Evolutionary conservation across 306 rosid genomes (phyloP).

Genomic region (Lathyrus aphaca): DNA sequence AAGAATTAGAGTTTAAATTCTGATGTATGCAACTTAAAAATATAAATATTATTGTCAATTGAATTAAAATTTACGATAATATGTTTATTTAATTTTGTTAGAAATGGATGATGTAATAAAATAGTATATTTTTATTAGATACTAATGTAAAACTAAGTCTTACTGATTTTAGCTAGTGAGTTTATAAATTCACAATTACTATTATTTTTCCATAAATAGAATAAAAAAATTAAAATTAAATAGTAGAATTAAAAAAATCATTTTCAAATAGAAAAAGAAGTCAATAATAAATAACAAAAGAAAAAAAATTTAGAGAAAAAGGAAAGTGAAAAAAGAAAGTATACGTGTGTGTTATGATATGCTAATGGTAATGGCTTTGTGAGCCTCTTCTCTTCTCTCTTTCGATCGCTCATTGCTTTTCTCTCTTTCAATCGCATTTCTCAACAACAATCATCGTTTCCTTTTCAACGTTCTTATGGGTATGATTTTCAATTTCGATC

Average conservation of each 20-base stretch:
- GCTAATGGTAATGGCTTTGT: constrained; percentile 33
- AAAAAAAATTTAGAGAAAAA: not conserved
- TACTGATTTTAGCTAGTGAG: too few species aligned
- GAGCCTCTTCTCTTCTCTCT: constrained; percentile 37
- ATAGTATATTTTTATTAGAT: too few species aligned
- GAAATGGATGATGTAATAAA: too few species aligned
- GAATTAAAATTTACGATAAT: too few species aligned
- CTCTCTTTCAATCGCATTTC: constrained; percentile 23
- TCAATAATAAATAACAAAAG: not conserved
- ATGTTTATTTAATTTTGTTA: too few species aligned
- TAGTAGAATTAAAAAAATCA: not conserved
- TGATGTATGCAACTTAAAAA: too few species aligned
- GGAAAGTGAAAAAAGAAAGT: not conserved
- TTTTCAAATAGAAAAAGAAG: not conserved
- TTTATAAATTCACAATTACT: not conserved
- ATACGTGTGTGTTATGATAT: constrained; percentile 32
- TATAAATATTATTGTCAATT: too few species aligned
- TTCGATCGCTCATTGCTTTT: constrained; percentile 1
- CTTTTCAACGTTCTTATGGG: constrained; percentile 55
- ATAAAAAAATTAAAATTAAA: not conserved
- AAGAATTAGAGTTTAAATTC: too few species aligned
- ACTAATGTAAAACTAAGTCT: too few species aligned
- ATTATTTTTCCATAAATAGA: not conserved
- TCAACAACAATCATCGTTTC: constrained; percentile 18
- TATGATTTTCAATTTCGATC: constrained; percentile 39